Base-by-base conservation (phyloP, 306 rosid species). In the Casuarina equisetifolia region DNA sequence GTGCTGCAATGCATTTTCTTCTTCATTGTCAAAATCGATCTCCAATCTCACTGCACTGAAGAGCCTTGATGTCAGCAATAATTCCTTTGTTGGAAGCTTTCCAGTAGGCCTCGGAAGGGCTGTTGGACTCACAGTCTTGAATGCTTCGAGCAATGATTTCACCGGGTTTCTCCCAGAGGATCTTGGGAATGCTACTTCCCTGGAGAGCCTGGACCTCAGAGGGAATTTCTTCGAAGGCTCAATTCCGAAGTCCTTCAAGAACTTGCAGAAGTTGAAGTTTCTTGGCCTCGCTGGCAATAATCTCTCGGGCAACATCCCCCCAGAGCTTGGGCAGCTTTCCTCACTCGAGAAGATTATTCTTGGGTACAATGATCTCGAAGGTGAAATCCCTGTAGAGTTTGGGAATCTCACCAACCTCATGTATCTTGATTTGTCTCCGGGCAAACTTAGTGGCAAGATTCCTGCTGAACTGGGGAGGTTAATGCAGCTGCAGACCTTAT, bases 211-310 rank as follows among this genome's bases (percentile, higher is more conserved):
- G 72, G 99, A 95, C 90, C 94, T 95, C 52, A 84, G 97, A 82
- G 99, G 99, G 40, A 91, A 95, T 85, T 90, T 95, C 84, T 87
- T 91, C 57, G 80, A 74, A 78, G 99, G 97, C 39, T 66, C 86
- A 9, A 76, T 95, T 84, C 97, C 96, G 0, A 80, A 74, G 83
- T 78, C 97, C 25, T 86, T 88, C 66, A 84, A 81, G 72, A 86
- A 84, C 77, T 81, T 95, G 88, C 86, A 64, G 79, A 91, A 87
- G 89, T 84, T 95, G 80, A 92, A 84, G 89, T 95, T 92, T 89
- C 96, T 95, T 74, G 99, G 99, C 55, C 90, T 95, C 58, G 91
- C 97, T 1, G 99, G 99, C 77, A 95, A 92, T 58, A 92, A 91
- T 52, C 90, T 95, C 80, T 87, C 96, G 2, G 97, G 96, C 5